Base-by-base conservation (phyloP, 208 protist genomes). In the Balamuthia mandrillaris region DNA sequence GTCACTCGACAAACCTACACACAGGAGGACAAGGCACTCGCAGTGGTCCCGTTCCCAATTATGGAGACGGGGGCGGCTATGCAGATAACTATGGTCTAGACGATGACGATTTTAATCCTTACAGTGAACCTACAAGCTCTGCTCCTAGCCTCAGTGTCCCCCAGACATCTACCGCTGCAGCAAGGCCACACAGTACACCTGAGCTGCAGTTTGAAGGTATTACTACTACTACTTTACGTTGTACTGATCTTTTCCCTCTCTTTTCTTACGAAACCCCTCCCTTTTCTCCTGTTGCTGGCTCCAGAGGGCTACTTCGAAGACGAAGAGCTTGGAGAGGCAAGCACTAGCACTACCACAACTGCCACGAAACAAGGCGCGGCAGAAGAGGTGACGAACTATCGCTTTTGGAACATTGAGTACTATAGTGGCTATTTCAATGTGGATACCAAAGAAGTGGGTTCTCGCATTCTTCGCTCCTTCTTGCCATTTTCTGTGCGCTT, bases 401-500 rank as follows among this genome's bases (percentile, higher is more conserved):
- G 66, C 44, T 58, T 77, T 16, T 77, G 66, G 66, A 41, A 77
- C 66, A 77, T 77, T 33, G 42, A 77, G 75, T 83, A 70, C 60
- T 83, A 83, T 52, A 7, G 41, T 41, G 49, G 65, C 21, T 83
- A 70, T 35, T 83, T 83, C 44, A 35, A 83, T 63, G 75, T 83
- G 27, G 75, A 83, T 52, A 54, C 75, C 21, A 63, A 18, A n/a
- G 75, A 83, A 24, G 75, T 83, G 37, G 60, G 52, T 41, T 39
- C 52, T 10, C 52, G 75, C 1, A 70, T 63, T 44, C 2, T 83
- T 3, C 56, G 56, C 24, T 65, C 51, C 24, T 52, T 83, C 75
- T 27, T 83, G 6, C 75, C 75, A 35, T 83, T 83, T 52, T 70
- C 52, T 24, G 47, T 54, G 51, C 47, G 65, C 21, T 83, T 83